Conservation (phyloP, 148 eudicot species). For the Vaccinium myrtillus region DNA sequence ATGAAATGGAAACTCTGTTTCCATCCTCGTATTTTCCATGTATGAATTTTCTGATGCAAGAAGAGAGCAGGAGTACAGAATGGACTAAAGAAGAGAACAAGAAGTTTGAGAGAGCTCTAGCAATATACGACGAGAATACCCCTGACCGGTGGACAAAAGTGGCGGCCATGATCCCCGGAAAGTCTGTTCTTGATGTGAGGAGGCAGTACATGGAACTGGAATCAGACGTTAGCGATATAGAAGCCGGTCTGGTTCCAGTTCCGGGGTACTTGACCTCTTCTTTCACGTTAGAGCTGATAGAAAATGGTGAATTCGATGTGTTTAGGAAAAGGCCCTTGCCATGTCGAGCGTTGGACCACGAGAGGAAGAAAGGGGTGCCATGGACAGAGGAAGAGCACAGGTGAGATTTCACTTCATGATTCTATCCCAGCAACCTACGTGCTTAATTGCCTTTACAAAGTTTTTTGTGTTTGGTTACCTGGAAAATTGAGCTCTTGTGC, state of each 20-base stretch:
- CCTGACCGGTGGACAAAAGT: slow-evolving; percentile 79
- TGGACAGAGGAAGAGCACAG: slow-evolving; percentile 99
- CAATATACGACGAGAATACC: slow-evolving; percentile 57
- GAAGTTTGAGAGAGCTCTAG: slow-evolving; percentile 77
- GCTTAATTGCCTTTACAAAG: not conserved
- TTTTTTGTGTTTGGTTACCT: not conserved
- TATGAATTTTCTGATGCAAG: slow-evolving; percentile 37
- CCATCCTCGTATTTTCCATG: slow-evolving; percentile 36
- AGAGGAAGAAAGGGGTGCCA: slow-evolving; percentile 88
- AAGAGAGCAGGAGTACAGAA: slow-evolving; percentile 34
- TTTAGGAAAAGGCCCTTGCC: slow-evolving; percentile 36
- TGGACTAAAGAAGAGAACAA: slow-evolving; percentile 98
- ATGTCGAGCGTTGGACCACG: slow-evolving; percentile 58
- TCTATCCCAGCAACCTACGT: not conserved
- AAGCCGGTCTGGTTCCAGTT: slow-evolving; percentile 77
- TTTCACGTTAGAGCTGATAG: slow-evolving; percentile 57
- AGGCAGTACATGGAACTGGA: slow-evolving; percentile 63
- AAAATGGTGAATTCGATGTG: slow-evolving; percentile 34
- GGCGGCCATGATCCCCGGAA: slow-evolving; percentile 77
- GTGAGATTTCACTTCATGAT: slow-evolving; percentile 26
- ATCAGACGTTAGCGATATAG: slow-evolving; percentile 78
- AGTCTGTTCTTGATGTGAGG: slow-evolving; percentile 61
- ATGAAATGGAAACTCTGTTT: slow-evolving; percentile 26
- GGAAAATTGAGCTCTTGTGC: not conserved
- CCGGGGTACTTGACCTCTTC: slow-evolving; percentile 72